Base-by-base conservation (phyloP, 2,329 filamentous ascomycete genomes). In the Colletotrichum gigasporum region DNA sequence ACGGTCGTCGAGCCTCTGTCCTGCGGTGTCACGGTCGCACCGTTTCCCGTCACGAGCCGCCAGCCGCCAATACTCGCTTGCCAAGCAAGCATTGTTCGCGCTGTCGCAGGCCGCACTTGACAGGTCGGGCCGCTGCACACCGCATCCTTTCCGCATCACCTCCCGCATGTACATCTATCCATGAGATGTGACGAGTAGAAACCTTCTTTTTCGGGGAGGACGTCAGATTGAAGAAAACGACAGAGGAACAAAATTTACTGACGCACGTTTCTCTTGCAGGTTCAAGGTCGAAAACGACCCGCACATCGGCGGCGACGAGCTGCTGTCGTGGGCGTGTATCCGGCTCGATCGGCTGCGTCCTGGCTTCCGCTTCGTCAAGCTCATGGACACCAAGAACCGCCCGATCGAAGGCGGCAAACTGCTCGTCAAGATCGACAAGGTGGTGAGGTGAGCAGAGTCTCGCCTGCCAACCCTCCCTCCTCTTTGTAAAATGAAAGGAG, bases 311-410 rank as follows among this genome's bases (percentile, higher is more conserved):
- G 75, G 78, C 45, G 76, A 79, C 50, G 69, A 74, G 12, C 73
- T 82, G 34, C 77, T 84, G 24, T 83, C 82, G 9, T 88, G 86
- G 85, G 83, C 85, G 24, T 88, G 86, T 70, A 83, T 88, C 70
- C 84, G 86, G 3, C 81, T 89, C 11, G 86, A 88, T 73, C 83
- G 86, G 37, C 79, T 89, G 2, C 81, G 79, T 47, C 75, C 75
- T 47, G 86, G 86, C 16, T 87, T 86, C 73, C 82, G 86, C 44
- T 84, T 87, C 66, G 74, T 89, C 53, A 74, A 78, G 37, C 78
- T 89, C 44, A 73, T 81, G 68, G 80, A 87, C 61, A 74, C 75
- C 20, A 75, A 78, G 24, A 82, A 84, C 16, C 74, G 78, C 45
- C 74, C 77, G 11, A 80, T 83, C 22, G 71, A 76, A 5, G 83